Evolutionary conservation across 495 filamentous ascomycete species (phyloP).

Genomic region (Darksidea phi): DNA sequence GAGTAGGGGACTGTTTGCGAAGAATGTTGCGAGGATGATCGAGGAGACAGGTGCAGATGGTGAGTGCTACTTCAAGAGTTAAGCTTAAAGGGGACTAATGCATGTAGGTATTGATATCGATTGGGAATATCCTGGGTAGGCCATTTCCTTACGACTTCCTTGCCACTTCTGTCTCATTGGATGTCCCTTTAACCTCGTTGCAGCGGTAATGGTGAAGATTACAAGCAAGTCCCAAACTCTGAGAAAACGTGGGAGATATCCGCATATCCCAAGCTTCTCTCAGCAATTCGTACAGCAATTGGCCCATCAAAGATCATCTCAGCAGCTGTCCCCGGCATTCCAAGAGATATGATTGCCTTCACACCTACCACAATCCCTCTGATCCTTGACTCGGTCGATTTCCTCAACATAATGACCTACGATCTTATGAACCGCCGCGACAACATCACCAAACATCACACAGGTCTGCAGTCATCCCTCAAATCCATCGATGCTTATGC

Average conservation of each 20-base stretch:
- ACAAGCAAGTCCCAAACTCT: constrained; percentile 63
- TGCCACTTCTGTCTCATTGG: no score
- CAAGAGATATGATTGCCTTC: constrained; percentile 70
- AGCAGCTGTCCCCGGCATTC: constrained; percentile 66
- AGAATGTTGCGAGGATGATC: constrained; percentile 66
- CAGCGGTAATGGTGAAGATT: constrained; percentile 73
- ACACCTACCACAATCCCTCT: constrained; percentile 58
- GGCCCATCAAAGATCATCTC: constrained; percentile 62
- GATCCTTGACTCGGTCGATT: constrained; percentile 64
- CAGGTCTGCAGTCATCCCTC: constrained; percentile 56
- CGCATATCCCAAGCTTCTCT: constrained; percentile 63
- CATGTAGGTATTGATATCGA: constrained; percentile 60
- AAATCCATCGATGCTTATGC: constrained; percentile 61
- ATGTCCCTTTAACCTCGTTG: constrained; percentile 8
- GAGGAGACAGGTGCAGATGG: constrained; percentile 44
- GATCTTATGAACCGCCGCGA: constrained; percentile 77
- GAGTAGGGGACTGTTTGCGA: constrained; percentile 58
- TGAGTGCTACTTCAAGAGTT: not conserved
- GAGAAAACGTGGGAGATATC: constrained; percentile 62
- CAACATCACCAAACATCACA: constrained; percentile 65
- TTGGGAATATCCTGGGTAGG: constrained; percentile 68
- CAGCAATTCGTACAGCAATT: constrained; percentile 59
- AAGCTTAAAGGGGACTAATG: not conserved
- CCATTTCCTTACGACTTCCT: not conserved
- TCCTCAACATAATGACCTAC: constrained; percentile 78